Evolutionary conservation across 345 rosid species (phyloP).

Genomic region (Sonneratia alba): DNA sequence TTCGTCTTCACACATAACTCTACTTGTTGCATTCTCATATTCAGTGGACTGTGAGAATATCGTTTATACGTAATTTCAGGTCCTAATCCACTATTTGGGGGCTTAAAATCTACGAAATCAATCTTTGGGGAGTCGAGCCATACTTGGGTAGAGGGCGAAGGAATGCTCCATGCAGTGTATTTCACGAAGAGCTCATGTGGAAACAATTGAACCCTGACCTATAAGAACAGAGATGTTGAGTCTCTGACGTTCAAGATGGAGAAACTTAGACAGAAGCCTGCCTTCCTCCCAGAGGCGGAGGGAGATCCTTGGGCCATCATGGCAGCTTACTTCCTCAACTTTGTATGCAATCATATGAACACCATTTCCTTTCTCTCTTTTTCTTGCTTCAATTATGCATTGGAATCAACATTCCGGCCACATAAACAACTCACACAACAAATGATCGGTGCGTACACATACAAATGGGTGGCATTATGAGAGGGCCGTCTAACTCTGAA

Average conservation of each 20-base stretch:
- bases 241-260: constrained; percentile 31
- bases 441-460: too few species aligned
- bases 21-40: background rate
- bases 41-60: background rate
- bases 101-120: constrained; percentile 25
- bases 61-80: constrained; percentile 16
- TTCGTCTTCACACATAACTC: constrained; percentile 6
- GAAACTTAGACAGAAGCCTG: constrained; percentile 25
- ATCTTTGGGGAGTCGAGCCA: constrained; percentile 35
- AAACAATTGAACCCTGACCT: constrained; percentile 23
- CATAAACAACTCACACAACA: too few species aligned
- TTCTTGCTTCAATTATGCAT: background rate
- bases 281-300: constrained; percentile 35
- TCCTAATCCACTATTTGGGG: constrained; percentile 42
- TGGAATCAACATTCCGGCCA: too few species aligned
- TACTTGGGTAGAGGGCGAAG: constrained; percentile 48
- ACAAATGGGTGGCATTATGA: too few species aligned
- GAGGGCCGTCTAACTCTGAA: background rate
- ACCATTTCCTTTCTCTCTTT: background rate
- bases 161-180: constrained; percentile 52
- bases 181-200: constrained; percentile 20
- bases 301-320: constrained; percentile 31
- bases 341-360: background rate
- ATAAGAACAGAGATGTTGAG: constrained; percentile 38
- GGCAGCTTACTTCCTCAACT: constrained; percentile 31